phyloP scores from a whole-genome alignment of 2,329 filamentous ascomycete species.

The Botryosphaeria dothidea region DNA sequence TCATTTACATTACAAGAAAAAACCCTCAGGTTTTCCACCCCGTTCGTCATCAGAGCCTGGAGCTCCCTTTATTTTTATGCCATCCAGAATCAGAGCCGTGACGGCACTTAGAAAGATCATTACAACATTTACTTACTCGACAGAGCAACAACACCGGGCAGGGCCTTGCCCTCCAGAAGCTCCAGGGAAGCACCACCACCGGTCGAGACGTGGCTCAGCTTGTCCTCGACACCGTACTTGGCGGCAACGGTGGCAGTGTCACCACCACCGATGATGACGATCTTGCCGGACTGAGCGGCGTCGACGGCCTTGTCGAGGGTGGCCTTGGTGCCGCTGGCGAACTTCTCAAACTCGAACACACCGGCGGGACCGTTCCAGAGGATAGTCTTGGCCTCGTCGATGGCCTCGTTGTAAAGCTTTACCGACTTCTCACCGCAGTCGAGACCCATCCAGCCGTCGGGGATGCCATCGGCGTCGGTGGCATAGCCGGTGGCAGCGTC shows the following conservation, averaged over 20 bases:
- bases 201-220: slow-evolving; percentile 97
- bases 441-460: slow-evolving; percentile 96
- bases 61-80: slow-evolving; percentile 18
- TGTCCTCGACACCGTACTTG: slow-evolving; percentile 94
- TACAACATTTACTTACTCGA: slow-evolving; percentile 64
- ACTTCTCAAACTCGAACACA: slow-evolving; percentile 96
- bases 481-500: slow-evolving; percentile 80
- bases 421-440: slow-evolving; percentile 90
- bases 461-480: slow-evolving; percentile 85
- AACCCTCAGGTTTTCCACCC: background rate
- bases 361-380: slow-evolving; percentile 98
- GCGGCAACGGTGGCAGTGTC: slow-evolving; percentile 97
- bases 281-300: slow-evolving; percentile 80
- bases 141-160: slow-evolving; percentile 90
- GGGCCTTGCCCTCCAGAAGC: slow-evolving; percentile 95
- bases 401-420: slow-evolving; percentile 84
- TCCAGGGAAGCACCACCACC: slow-evolving; percentile 94
- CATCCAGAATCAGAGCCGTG: slow-evolving; percentile 18
- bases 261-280: slow-evolving; percentile 97
- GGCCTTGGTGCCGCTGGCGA: slow-evolving; percentile 87
- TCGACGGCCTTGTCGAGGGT: slow-evolving; percentile 86
- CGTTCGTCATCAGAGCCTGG: slow-evolving; percentile 12
- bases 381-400: slow-evolving; percentile 88
- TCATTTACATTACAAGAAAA: slow-evolving; percentile 12
- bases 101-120: background rate